Conservation (phyloP, 768 basidiomycete species). For the Rhizopogon roseolus region DNA sequence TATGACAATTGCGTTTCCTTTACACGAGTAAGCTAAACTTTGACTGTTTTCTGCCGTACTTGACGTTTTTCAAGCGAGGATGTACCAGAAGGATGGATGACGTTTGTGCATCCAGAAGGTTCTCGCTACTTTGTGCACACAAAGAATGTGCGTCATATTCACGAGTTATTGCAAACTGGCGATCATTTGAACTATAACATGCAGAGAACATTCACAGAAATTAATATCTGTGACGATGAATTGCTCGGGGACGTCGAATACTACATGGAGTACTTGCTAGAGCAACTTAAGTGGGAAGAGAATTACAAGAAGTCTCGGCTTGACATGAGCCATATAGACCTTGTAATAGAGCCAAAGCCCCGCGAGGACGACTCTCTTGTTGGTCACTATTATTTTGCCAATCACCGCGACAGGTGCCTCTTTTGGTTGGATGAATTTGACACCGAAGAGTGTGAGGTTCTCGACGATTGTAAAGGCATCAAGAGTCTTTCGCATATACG, state of each 20-base stretch:
- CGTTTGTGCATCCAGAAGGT: constrained; percentile 55
- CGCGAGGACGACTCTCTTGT: constrained; percentile 10
- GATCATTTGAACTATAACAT: constrained; percentile 4
- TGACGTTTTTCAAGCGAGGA: not conserved
- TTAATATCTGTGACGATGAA: constrained; percentile 38
- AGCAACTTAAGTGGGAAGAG: constrained; percentile 10
- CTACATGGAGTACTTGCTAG: constrained; percentile 21
- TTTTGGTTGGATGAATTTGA: constrained; percentile 51
- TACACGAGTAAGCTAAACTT: not conserved
- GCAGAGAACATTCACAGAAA: constrained; percentile 53
- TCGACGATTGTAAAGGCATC: constrained; percentile 14
- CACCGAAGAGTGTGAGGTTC: constrained; percentile 20
- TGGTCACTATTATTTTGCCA: constrained; percentile 47
- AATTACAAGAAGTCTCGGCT: constrained; percentile 13
- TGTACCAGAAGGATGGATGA: constrained; percentile 36
- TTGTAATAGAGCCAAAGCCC: constrained; percentile 40
- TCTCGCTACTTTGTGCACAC: constrained; percentile 50
- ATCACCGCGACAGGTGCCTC: constrained; percentile 39
- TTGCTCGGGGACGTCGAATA: constrained; percentile 29
- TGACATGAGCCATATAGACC: constrained; percentile 29
- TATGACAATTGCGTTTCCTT: not conserved
- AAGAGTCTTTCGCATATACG: constrained; percentile 22
- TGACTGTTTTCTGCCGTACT: not conserved
- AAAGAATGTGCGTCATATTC: constrained; percentile 32
- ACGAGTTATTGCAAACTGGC: not conserved